Evolutionary conservation across 805 yeast species (phyloP).

Genomic region (Yamadazyma nakazawae): DNA sequence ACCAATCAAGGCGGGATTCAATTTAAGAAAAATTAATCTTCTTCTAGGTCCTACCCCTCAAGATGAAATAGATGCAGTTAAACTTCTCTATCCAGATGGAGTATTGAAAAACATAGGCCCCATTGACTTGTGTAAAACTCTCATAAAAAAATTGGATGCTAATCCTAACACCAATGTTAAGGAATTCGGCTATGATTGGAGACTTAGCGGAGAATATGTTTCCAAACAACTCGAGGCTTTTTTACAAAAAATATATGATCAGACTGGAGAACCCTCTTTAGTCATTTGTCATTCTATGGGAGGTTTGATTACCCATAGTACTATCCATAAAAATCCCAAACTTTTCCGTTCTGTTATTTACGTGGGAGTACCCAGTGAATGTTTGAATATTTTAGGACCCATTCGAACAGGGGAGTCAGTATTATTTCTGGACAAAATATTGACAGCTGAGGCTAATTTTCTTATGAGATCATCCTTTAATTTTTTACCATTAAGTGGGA

Average conservation of each 20-base stretch:
- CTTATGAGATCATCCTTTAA: slow-evolving; percentile 83
- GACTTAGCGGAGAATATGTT: slow-evolving; percentile 61
- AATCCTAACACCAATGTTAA: slow-evolving; percentile 61
- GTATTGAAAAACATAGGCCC: slow-evolving; percentile 84
- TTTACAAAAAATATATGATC: slow-evolving; percentile 43
- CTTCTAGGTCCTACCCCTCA: slow-evolving; percentile 68
- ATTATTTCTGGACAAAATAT: slow-evolving; percentile 64
- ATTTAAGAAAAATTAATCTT: slow-evolving; percentile 65
- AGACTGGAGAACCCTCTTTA: slow-evolving; percentile 56
- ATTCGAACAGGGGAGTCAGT: slow-evolving; percentile 79
- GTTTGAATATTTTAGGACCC: slow-evolving; percentile 86
- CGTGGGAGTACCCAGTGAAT: slow-evolving; percentile 80
- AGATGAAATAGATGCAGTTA: slow-evolving; percentile 59
- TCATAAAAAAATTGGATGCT: slow-evolving; percentile 50
- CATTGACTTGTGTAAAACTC: slow-evolving; percentile 65
- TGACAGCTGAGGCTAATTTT: slow-evolving; percentile 80
- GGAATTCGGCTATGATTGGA: slow-evolving; percentile 93
- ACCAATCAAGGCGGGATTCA: slow-evolving; percentile 81
- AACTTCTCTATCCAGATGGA: slow-evolving; percentile 65
- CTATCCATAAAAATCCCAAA: slow-evolving; percentile 63
- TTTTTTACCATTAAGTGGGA: slow-evolving; percentile 74
- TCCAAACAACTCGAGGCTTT: slow-evolving; percentile 51
- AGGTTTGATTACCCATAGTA: slow-evolving; percentile 80
- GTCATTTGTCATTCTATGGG: slow-evolving; percentile 95
- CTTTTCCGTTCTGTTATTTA: slow-evolving; percentile 73